Percentiles rank a stretch among this genome's conserved stretches.
These are phyloP conservation scores for Colletotrichum brevisporum DNA, from an alignment of 2,329 filamentous ascomycete species.

Conservation along the genomic window DNA sequence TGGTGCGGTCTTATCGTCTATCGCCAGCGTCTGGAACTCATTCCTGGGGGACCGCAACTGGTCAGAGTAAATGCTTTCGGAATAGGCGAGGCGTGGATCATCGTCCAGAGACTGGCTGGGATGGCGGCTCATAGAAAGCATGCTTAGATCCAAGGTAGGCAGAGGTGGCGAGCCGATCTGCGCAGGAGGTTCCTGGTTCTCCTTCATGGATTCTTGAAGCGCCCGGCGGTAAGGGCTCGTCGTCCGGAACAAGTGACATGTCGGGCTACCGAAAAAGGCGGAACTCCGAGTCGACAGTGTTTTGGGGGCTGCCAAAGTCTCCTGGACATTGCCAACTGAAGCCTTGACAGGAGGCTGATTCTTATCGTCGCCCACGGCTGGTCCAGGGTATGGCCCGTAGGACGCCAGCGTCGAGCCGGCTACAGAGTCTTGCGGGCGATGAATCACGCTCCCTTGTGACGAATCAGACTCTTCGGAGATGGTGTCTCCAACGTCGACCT, in stretches of 20 bases:
- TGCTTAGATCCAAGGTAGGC: conserved; percentile 52
- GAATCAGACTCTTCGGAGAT: not conserved
- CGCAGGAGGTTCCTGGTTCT: conserved; percentile 47
- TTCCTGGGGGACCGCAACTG: conserved; percentile 11
- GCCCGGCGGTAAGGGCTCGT: conserved; percentile 69
- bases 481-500: not conserved
- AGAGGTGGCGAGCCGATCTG: conserved; percentile 40
- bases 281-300: conserved; percentile 59
- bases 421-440: not conserved
- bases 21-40: not conserved
- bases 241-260: conserved; percentile 66
- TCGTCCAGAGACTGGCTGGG: conserved; percentile 59
- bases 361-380: not conserved
- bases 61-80: conserved; percentile 66
- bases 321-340: conserved; percentile 10
- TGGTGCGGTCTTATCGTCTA: not conserved
- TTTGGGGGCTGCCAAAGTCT: conserved; percentile 43
- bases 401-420: not conserved
- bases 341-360: not conserved
- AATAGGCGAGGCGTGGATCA: conserved; percentile 55
- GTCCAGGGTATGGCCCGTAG: conserved; percentile 7
- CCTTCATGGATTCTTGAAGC: conserved; percentile 61
- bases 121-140: conserved; percentile 53
- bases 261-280: conserved; percentile 66
- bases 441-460: conserved; percentile 8